A percentile compares a stretch with the other conserved stretches of the same genome.
These are phyloP conservation scores for Eucalyptus cloeziana DNA, from an alignment of 345 rosid species.

Conservation along the genomic window DNA sequence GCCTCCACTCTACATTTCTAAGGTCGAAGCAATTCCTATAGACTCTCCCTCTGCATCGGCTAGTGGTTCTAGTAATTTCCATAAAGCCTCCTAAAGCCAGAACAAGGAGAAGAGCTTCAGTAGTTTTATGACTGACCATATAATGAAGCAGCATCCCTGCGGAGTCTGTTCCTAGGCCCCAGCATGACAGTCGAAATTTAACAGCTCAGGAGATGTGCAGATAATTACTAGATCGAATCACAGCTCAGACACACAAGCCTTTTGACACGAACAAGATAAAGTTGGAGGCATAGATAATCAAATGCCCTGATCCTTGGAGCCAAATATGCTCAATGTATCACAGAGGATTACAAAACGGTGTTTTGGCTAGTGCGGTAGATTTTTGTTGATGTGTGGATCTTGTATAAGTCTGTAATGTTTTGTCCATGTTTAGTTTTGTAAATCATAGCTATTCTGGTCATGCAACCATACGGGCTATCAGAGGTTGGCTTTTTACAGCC, in stretches of 20 bases:
- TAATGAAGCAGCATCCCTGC: neutral
- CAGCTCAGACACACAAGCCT: neutral
- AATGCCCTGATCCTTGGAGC: neutral
- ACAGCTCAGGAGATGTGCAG: neutral
- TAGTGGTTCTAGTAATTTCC: neutral
- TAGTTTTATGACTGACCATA: neutral
- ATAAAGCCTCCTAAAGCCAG: neutral
- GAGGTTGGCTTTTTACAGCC: neutral
- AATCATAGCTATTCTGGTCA: neutral
- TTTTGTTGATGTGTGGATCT: neutral
- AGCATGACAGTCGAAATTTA: neutral
- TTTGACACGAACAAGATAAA: neutral
- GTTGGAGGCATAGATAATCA: neutral
- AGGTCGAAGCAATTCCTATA: constrained; percentile 4
- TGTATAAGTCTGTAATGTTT: neutral
- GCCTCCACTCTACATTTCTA: neutral
- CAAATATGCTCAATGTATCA: neutral
- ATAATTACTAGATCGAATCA: neutral
- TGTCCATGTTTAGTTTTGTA: neutral
- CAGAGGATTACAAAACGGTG: neutral
- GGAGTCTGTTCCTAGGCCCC: neutral
- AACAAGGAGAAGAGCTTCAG: neutral
- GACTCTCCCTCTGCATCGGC: neutral
- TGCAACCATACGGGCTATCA: neutral
- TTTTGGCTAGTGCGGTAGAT: neutral